Evolutionary conservation across 2,329 filamentous ascomycete species (phyloP).

Genomic region (Alternaria ethzedia): DNA sequence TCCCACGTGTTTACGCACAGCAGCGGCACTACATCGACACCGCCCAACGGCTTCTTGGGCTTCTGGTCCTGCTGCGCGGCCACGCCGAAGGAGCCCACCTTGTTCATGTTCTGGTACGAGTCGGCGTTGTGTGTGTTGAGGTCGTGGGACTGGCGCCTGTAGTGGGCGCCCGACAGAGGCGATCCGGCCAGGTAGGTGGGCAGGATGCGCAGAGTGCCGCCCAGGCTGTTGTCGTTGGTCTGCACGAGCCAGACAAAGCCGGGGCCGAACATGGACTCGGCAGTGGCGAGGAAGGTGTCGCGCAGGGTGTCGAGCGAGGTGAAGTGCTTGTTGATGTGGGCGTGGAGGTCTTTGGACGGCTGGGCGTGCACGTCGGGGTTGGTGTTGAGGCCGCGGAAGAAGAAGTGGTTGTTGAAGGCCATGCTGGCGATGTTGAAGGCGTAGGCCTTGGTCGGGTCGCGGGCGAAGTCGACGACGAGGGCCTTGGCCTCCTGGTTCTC

Average conservation of each 20-base stretch:
- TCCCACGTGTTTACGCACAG: conserved; percentile 97
- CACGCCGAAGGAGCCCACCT: conserved; percentile 49
- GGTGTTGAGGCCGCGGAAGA: conserved; percentile 67
- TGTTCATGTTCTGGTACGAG: conserved; percentile 43
- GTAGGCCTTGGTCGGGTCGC: conserved; percentile 76
- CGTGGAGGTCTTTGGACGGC: conserved; percentile 59
- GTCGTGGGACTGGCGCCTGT: conserved; percentile 71
- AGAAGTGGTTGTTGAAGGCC: conserved; percentile 90
- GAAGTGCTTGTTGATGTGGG: conserved; percentile 73
- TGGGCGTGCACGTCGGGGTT: conserved; percentile 31
- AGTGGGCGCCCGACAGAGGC: conserved; percentile 85
- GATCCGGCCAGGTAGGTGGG: conserved; percentile 91
- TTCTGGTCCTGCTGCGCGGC: conserved; percentile 34
- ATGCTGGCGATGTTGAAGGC: conserved; percentile 97
- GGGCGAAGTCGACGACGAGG: conserved; percentile 76
- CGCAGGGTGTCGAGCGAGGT: conserved; percentile 82
- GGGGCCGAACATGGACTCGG: conserved; percentile 91
- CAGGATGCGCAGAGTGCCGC: conserved; percentile 68
- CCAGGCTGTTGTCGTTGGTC: conserved; percentile 51
- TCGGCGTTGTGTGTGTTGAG: conserved; percentile 66
- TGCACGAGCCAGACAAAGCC: conserved; percentile 95
- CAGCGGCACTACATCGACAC: conserved; percentile 73
- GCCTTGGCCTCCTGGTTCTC: conserved; percentile 68
- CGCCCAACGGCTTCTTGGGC: conserved; percentile 65
- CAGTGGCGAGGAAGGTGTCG: conserved; percentile 79